Base-by-base conservation (phyloP, 2,329 filamentous ascomycete genomes). In the Polytolypa hystricis region DNA sequence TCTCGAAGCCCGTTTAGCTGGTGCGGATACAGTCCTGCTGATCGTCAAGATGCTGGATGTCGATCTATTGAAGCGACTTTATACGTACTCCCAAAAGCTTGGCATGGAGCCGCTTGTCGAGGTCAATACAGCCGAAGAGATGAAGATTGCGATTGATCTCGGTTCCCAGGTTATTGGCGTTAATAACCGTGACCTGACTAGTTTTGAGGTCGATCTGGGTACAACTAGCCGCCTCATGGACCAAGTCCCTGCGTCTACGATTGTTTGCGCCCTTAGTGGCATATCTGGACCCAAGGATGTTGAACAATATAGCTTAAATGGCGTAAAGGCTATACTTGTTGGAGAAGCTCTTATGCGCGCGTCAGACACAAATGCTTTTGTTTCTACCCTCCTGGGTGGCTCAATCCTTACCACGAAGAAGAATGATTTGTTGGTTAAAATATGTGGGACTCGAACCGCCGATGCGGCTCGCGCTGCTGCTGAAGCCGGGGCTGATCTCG, bases 31-130 rank as follows among this genome's bases (percentile, higher is more conserved):
- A 0, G 81, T 98, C 12, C 69, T 98, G 17, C 72, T 98, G 14
- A 98, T 98, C 48, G 91, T 98, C 35, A 98, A 98, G 67, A 98
- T 98, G 91, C 74, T 98, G 8, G 81, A 89, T 42, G 65, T 73
- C 17, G 74, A 77, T 18, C 69, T 82, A 3, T 70, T 98, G 20
- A 77, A 77, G 40, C 71, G 75, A 30, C 68, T 98, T 8, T 98
- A 95, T 66, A 71, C 78, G 39, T 98, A 96, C 64, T 95, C 86
- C 1, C 70, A 78, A 29, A 86, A 81, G 2, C 70, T 98, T 2
- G 89, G 87, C 12, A 98, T 98, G 91, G 93, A 98, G 62, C 91
- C 91, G 21, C 64, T 98, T 19, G 91, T 98, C 2, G 91, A 98
- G 58, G 91, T 98, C 18, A 93, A 98, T 54, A 98, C 82, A 28